These are phyloP conservation scores for Erysimum pusillum DNA, from an alignment of 441 rosid genomes.

Conservation along the genomic window DNA sequence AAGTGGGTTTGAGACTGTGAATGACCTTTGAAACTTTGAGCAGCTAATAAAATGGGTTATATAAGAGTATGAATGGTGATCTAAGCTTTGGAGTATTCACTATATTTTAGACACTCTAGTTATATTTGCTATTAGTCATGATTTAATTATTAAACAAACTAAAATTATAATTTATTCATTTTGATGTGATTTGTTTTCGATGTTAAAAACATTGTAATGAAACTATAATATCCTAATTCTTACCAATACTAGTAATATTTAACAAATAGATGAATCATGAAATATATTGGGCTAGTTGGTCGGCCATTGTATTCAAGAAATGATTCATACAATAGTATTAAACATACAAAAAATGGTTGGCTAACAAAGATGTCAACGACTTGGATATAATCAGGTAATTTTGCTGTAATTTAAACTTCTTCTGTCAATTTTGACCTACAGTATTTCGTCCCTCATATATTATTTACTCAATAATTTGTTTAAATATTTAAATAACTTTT, in stretches of 20 bases:
- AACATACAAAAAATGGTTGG: no score
- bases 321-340: no score
- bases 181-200: neutral
- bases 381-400: no score
- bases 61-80: neutral
- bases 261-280: no score
- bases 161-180: neutral
- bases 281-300: no score
- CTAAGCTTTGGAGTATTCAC: neutral
- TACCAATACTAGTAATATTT: neutral
- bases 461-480: neutral
- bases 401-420: neutral
- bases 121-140: neutral
- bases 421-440: neutral
- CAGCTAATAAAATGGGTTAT: neutral
- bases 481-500: neutral
- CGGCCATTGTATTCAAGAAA: no score
- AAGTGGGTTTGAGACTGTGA: conserved; percentile 16
- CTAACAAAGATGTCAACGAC: no score
- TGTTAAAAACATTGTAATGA: neutral
- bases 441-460: no score
- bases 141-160: neutral
- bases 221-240: neutral
- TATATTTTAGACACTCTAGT: neutral
- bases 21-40: conserved; percentile 28